These are phyloP conservation scores for Ampelocalamus luodianensis DNA, from an alignment of 176 grass and related monocot species.

Conservation along the genomic window DNA sequence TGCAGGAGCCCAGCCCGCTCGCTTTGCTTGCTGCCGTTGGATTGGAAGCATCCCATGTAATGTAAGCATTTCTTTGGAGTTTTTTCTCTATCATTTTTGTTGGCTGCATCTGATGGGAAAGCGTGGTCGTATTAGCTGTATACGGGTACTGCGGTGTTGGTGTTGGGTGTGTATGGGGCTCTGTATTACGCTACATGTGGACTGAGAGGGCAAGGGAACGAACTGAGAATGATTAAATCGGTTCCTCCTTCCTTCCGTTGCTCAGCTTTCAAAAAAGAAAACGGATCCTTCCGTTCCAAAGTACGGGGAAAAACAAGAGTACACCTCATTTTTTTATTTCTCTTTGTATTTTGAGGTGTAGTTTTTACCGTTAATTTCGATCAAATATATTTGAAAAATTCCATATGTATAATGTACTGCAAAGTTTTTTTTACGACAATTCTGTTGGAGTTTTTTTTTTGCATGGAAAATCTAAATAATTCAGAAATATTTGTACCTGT, in stretches of 20 bases:
- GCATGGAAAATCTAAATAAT: background rate
- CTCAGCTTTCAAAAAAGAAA: background rate
- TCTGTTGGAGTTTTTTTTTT: background rate
- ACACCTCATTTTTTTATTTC: background rate
- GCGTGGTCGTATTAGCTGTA: conserved; percentile 20
- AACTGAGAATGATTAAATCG: background rate
- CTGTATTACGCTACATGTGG: background rate
- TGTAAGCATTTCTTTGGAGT: background rate
- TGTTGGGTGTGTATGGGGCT: background rate
- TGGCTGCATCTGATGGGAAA: background rate
- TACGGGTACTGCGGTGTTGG: background rate
- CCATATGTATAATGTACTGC: background rate
- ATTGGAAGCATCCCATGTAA: background rate
- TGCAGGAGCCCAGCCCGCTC: background rate
- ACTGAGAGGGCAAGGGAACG: background rate
- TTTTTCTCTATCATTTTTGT: background rate
- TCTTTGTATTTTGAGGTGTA: background rate
- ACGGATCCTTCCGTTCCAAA: background rate
- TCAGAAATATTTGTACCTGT: background rate
- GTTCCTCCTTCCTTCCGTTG: background rate
- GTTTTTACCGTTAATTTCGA: no score
- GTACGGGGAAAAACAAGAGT: background rate
- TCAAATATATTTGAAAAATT: no score
- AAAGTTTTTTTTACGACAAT: background rate
- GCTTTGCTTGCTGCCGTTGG: background rate